Evolutionary conservation across 2,329 filamentous ascomycete species (phyloP), one percentile per base, ranked within the genome.

Genomic region (Pyrenophora teres): DNA sequence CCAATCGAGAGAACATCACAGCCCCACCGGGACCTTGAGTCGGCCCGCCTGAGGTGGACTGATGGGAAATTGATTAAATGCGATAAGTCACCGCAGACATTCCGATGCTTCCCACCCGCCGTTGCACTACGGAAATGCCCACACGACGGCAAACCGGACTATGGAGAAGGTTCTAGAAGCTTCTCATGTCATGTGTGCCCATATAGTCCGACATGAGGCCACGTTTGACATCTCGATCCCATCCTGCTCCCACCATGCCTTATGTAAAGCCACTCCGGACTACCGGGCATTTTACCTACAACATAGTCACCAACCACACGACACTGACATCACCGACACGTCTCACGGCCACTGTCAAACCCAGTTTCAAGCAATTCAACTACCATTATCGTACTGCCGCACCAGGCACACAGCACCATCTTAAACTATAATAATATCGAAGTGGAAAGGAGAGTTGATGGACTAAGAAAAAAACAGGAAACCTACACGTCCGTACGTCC

Each of bases 341-440:
- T 46, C 10, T 39, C 36, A 23, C 13, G 27, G 25, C 15, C 16
- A 46, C 27, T 32, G n/a, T 7, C 6, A 36, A 10, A 47, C 21
- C 33, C 18, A 33, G 36, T 19, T 40, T 47, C 25, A 45, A 33
- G 18, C 31, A 36, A 49, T 40, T 53, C 50, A 33, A 40, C 50
- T 40, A 48, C 50, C 45, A 53, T 49, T 53, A 49, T 37, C 41
- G 50, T 49, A 53, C 45, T 43, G 36, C 12, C 7, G 37, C 46
- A 7, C 51, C 51, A 54, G 45, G 46, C 44, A 46, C 39, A 31
- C 42, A 27, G 37, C 18, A 45, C 33, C 45, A 50, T 39, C 45
- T 37, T 25, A 33, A 40, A 40, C 45, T 47, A 47, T 35, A 52
- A 32, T 46, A 36, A 47, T 40, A 52, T 38, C 36, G 41, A 25